Percentiles rank a stretch among this genome's conserved stretches.
These are phyloP conservation scores for Beauveria sp. DNA, from an alignment of 2,329 filamentous ascomycete species.

Conservation along the genomic window DNA sequence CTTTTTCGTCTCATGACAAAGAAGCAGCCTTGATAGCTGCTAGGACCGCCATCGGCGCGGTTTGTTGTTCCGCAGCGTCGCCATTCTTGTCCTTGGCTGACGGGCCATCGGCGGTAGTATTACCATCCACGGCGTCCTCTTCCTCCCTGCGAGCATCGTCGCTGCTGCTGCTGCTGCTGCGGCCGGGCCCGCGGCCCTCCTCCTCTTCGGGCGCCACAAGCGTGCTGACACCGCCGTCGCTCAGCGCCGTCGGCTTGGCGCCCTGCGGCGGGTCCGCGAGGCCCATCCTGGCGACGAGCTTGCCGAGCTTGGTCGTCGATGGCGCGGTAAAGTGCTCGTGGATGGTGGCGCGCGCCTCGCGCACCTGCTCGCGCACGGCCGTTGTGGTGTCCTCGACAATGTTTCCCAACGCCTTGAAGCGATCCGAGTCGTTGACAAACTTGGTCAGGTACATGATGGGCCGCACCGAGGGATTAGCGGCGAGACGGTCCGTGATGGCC, in stretches of 20 bases:
- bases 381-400: constrained; percentile 25
- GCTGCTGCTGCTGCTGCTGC: neutral
- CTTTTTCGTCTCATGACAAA: too few relatives aligned
- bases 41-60: neutral
- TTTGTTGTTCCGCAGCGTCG: too few relatives aligned
- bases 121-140: too few relatives aligned
- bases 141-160: neutral
- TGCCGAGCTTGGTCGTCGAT: constrained; percentile 16
- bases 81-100: neutral
- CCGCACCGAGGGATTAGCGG: constrained; percentile 30
- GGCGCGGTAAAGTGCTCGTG: constrained; percentile 11
- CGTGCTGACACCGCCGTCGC: neutral
- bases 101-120: neutral
- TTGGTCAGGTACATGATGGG: constrained; percentile 42
- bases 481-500: constrained; percentile 69
- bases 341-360: neutral
- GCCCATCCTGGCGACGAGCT: constrained; percentile 10
- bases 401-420: constrained; percentile 29
- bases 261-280: constrained; percentile 5
- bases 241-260: neutral
- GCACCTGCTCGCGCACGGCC: constrained; percentile 9
- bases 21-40: neutral
- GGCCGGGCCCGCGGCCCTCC: too few relatives aligned
- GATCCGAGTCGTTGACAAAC: constrained; percentile 37
- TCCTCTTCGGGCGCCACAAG: neutral